These are phyloP conservation scores for Lizonia empirigonia DNA, from an alignment of 2,329 filamentous ascomycete genomes.

Conservation along the genomic window DNA sequence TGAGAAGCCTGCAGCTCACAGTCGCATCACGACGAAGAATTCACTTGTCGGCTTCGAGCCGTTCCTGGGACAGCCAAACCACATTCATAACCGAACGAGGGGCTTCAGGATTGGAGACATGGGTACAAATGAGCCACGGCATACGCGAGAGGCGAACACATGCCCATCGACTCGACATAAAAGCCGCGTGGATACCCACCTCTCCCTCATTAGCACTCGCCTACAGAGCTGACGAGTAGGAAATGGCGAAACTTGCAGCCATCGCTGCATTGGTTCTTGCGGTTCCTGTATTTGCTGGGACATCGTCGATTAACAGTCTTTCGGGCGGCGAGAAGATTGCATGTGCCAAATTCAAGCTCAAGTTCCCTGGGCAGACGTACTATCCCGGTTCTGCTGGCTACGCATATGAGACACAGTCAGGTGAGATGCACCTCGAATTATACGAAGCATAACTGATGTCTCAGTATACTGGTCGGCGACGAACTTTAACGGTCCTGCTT, in stretches of 20 bases:
- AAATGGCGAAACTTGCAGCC: background rate
- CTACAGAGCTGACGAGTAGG: background rate
- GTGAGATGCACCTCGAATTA: background rate
- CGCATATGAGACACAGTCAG: conserved; percentile 9
- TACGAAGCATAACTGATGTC: background rate
- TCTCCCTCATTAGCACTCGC: background rate
- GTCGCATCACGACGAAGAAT: background rate
- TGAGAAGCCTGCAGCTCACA: background rate
- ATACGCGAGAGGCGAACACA: background rate
- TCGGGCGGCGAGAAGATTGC: conserved; percentile 3
- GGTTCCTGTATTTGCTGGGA: background rate
- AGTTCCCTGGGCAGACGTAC: conserved; percentile 10
- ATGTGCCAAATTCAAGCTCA: conserved; percentile 4
- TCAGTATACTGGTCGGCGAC: conserved; percentile 21
- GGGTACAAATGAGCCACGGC: background rate
- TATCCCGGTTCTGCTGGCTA: conserved; percentile 11
- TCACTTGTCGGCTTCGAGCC: background rate
- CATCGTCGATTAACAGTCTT: background rate
- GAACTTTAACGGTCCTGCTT: conserved; percentile 21
- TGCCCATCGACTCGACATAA: background rate
- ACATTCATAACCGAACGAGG: background rate
- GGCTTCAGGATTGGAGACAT: conserved; percentile 1
- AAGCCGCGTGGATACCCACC: background rate
- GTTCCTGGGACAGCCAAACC: background rate
- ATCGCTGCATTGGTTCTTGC: background rate